Conservation (phyloP, 2,329 filamentous ascomycete species). For the Colletotrichum orbiculare region DNA sequence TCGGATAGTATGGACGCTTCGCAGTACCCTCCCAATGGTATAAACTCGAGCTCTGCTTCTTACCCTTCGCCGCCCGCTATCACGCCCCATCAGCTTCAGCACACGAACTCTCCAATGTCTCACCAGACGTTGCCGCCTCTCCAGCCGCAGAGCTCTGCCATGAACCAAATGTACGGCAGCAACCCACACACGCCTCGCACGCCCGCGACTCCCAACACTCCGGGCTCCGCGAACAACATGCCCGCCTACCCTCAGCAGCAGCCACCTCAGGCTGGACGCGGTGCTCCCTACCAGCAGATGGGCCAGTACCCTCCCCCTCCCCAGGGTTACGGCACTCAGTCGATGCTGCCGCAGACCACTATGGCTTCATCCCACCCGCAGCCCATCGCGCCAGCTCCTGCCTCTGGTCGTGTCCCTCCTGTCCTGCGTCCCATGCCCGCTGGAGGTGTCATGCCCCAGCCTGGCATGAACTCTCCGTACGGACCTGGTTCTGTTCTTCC, state of each 20-base stretch:
- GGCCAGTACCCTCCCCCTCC: constrained; percentile 65
- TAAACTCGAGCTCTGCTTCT: constrained; percentile 63
- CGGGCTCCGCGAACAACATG: constrained; percentile 65
- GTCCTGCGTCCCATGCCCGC: constrained; percentile 78
- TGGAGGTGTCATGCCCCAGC: constrained; percentile 70
- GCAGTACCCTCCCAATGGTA: constrained; percentile 65
- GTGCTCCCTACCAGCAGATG: constrained; percentile 65
- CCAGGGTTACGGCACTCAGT: constrained; percentile 66
- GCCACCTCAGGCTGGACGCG: constrained; percentile 55
- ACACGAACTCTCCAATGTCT: constrained; percentile 56
- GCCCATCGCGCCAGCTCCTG: constrained; percentile 79
- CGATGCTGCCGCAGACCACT: constrained; percentile 75
- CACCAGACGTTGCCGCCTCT: constrained; percentile 68
- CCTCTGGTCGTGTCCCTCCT: constrained; percentile 65
- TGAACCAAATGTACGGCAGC: constrained; percentile 67
- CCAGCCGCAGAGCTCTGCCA: constrained; percentile 58
- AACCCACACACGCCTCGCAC: constrained; percentile 72
- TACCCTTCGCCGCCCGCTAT: constrained; percentile 64
- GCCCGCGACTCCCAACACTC: constrained; percentile 71
- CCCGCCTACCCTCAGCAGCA: constrained; percentile 63
- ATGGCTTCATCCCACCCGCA: constrained; percentile 77
- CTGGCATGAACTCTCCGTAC: constrained; percentile 69
- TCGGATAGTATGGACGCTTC: constrained; percentile 63
- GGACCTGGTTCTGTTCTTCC: constrained; percentile 67
- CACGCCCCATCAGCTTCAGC: constrained; percentile 63